Conservation (phyloP, 495 filamentous ascomycete species). For the Aspergillus bridgeri region DNA sequence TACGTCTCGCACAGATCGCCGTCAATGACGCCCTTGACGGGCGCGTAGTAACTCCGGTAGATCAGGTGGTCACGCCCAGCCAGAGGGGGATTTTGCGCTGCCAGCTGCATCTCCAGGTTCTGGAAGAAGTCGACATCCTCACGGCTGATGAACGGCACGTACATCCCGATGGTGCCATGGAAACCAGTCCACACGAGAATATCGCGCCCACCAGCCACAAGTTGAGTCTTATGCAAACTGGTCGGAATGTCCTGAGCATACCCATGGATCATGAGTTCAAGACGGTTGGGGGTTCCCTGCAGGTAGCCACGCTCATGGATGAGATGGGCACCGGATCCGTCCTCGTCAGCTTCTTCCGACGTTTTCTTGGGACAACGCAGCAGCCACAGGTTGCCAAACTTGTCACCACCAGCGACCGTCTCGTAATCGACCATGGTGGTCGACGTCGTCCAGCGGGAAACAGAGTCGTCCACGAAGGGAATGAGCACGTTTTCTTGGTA, state of each 20-base stretch:
- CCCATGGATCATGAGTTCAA: constrained; percentile 81
- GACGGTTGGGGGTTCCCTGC: constrained; percentile 78
- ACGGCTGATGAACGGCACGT: constrained; percentile 83
- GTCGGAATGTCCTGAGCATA: constrained; percentile 91
- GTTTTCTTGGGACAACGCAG: constrained; percentile 82
- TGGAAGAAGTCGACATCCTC: constrained; percentile 99
- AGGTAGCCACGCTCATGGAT: constrained; percentile 85
- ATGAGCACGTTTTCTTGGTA: constrained; percentile 85
- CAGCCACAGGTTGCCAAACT: constrained; percentile 95
- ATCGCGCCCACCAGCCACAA: constrained; percentile 89
- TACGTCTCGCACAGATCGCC: constrained; percentile 97
- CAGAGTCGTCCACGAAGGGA: constrained; percentile 84
- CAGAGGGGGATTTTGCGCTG: constrained; percentile 77
- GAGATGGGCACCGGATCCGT: constrained; percentile 84
- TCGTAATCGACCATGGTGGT: constrained; percentile 97
- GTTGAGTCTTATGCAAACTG: constrained; percentile 79
- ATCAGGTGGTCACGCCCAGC: constrained; percentile 93
- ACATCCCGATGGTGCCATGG: constrained; percentile 87
- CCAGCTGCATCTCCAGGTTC: constrained; percentile 80
- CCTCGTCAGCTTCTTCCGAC: constrained; percentile 87
- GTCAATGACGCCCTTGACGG: constrained; percentile 94
- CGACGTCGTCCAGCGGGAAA: constrained; percentile 83
- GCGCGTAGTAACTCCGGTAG: constrained; percentile 94
- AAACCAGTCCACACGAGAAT: constrained; percentile 91
- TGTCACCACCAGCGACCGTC: constrained; percentile 91